Base-by-base conservation (phyloP, 768 basidiomycete species). In the Leccinum subgranulosum region DNA sequence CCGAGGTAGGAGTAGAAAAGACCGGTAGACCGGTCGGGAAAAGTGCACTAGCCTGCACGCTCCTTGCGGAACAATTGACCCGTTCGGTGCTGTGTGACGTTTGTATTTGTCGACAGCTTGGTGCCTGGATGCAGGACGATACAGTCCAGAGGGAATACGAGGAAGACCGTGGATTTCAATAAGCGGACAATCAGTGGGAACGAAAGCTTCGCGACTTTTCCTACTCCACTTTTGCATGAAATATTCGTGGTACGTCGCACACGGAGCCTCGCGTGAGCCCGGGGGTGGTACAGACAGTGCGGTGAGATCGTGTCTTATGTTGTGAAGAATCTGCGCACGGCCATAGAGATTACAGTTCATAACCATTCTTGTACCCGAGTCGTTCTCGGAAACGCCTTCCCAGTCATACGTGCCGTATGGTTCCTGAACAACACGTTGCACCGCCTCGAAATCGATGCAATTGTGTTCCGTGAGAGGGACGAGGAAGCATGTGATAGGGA, bases 281-380 rank as follows among this genome's bases (percentile, higher is more conserved):
- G 72, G 66, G 0, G 73, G 73, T 4, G 88, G 87, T 9, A 60
- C 62, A 43, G 89, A 88, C 66, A 81, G 66, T 3, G 87, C 87
- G 0, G 86, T 82, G 33, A 92, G 72, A 68, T 93, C 90, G 46
- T 77, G 55, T 33, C 88, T 82, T 58, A 91, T 78, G 33, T 73
- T 73, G 55, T 79, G 80, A 51, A 92, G 76, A 46, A 85, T 61
- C 51, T 82, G 77, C 6, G 80, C 75, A 9, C 83, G 81, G 3
- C 87, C 88, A 29, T 73, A 71, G 58, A 84, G 77, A 64, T 82
- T 80, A 54, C 61, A 72, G 60, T 84, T 85, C 71, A 82, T 76
- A 25, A 88, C 74, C 49, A 90, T 66, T 23, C 82, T 70, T n/a
- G 69, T 73, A 55, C 73, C 79, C 54, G 78, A 82, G 59, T 84